Conservation (phyloP, 306 rosid genomes). For the Lupinus albus region DNA sequence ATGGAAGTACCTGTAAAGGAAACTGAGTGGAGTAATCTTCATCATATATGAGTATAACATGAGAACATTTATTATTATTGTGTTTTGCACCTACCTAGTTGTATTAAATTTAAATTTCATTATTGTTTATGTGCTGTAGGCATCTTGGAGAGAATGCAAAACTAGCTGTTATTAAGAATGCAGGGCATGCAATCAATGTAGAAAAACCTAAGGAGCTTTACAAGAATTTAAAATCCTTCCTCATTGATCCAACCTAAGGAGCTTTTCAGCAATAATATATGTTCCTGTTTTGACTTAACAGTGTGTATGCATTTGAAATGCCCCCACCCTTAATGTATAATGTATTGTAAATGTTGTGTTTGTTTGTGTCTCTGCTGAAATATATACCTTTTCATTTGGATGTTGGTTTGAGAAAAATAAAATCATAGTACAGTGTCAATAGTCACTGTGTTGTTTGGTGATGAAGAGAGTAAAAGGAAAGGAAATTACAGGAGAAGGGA, state of each 20-base stretch:
- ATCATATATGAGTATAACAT: slow-evolving; percentile 4
- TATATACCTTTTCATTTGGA: not conserved
- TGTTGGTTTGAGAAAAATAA: not conserved
- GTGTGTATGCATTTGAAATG: not conserved
- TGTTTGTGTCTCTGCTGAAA: not conserved
- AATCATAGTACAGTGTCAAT: not conserved
- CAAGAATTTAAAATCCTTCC: slow-evolving; percentile 64
- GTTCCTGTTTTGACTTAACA: not conserved
- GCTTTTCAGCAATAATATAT: slow-evolving; percentile 39
- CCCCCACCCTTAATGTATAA: not conserved
- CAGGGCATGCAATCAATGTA: slow-evolving; percentile 80
- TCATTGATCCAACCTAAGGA: slow-evolving; percentile 68
- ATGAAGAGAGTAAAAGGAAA: not conserved
- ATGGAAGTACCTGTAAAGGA: not conserved
- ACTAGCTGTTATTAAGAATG: slow-evolving; percentile 69
- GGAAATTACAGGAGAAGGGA: not conserved
- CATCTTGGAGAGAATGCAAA: slow-evolving; percentile 73
- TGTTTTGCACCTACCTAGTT: not conserved
- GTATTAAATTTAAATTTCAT: not conserved
- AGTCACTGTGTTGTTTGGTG: not conserved
- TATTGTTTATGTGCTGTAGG: slow-evolving; percentile 40
- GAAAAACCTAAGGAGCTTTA: slow-evolving; percentile 77
- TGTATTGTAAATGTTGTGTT: not conserved
- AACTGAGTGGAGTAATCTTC: not conserved
- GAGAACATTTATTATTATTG: slow-evolving; percentile 2